Evolutionary conservation across 768 basidiomycete species (phyloP), one percentile per base, ranked within the genome.

Genomic region (Pulveroboletus sp.): DNA sequence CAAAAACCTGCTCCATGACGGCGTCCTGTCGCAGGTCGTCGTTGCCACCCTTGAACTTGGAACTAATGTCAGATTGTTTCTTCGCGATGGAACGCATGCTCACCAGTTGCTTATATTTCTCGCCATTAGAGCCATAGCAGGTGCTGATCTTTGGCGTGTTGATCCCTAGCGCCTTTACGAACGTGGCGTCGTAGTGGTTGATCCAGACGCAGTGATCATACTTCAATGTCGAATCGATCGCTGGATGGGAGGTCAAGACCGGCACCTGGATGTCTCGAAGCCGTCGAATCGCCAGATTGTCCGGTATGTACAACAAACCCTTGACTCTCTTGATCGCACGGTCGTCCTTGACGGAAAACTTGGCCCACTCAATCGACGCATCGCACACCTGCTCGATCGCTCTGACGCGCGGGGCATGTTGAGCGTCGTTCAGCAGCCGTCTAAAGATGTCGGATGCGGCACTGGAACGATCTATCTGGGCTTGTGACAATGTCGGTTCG

Each of bases 1-100:
- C 81, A 61, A 99, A 99, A 2, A 96, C 92, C 68, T 99, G 96
- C 61, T 97, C 92, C 94, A 99, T 97, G 45, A 98, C 93, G 1
- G 94, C 94, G 63, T 99, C 96, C 68, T 99, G 96, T 34, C 96
- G 84, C 39, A 96, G 65, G 60, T 99, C 96, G 58, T 99, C 96
- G 10, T 81, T 76, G 9, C 87, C 87, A 4, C 92, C 92, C 65
- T 99, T 97, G 71, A 93, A 94, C 92, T 95, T 32, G 29, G n/a
- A n/a, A 6, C 37, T 58, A 40, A n/a, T 2, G 20, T 55, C 19
- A 58, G 29, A 12, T 34, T 26, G 20, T 20, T 22, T 17, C 17
- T 24, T 3, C n/a, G 39, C 7, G 34, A 12, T n/a, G 30, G 23
- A 35, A 7, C 3, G 32, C 20, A 13, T 10, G 67, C 85, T 62